Evolutionary conservation across 257 asterid species (phyloP).

Genomic region (Agastache rugosa): DNA sequence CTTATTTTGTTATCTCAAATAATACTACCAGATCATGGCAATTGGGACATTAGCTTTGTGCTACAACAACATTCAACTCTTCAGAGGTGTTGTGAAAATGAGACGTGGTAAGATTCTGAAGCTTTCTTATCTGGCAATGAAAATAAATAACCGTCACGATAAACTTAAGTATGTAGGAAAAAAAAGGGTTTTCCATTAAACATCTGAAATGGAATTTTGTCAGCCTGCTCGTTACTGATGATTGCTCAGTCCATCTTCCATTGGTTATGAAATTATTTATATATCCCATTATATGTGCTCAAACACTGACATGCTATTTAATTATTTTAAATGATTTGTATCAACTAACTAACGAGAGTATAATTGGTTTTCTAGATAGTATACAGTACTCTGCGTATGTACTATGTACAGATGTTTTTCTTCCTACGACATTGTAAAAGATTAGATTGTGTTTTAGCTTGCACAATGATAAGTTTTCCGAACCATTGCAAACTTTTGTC

Average conservation of each 20-base stretch:
- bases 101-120: slow-evolving; percentile 73
- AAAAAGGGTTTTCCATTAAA: neutral
- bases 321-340: neutral
- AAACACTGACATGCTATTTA: neutral
- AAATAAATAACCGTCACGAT: neutral
- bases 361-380: neutral
- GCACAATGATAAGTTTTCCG: neutral
- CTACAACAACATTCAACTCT: slow-evolving; percentile 84
- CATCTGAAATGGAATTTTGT: neutral
- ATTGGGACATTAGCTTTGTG: slow-evolving; percentile 89
- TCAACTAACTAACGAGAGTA: neutral
- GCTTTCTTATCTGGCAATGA: neutral
- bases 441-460: slow-evolving; percentile 23
- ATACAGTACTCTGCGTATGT: neutral
- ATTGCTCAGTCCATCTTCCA: neutral
- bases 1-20: slow-evolving; percentile 31
- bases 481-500: neutral
- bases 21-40: slow-evolving; percentile 77
- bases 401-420: neutral
- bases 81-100: slow-evolving; percentile 93
- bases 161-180: neutral
- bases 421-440: neutral
- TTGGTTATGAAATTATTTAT: neutral
- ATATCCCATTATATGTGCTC: neutral
- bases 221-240: neutral